Conservation (phyloP, 768 basidiomycete species). For the Crepidotus variabilis region DNA sequence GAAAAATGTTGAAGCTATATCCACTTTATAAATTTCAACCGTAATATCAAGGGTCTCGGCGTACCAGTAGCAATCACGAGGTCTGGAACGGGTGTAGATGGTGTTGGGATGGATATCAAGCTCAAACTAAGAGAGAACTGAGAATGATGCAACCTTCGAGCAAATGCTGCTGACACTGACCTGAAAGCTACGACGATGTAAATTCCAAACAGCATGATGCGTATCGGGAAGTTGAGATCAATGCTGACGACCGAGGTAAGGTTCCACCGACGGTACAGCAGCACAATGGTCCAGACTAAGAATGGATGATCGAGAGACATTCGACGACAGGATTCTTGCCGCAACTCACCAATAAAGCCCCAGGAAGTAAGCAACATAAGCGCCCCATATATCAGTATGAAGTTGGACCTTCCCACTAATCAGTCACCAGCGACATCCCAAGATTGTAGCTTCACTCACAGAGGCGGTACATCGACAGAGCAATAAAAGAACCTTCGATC, state of each 20-base stretch:
- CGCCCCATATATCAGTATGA: slow-evolving; percentile 36
- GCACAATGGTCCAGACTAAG: slow-evolving; percentile 36
- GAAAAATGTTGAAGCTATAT: slow-evolving; percentile 36
- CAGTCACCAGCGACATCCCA: slow-evolving; percentile 4
- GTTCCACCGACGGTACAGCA: slow-evolving; percentile 33
- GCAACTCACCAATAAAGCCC: slow-evolving; percentile 32
- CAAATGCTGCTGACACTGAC: slow-evolving; percentile 19
- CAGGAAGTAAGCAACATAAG: slow-evolving; percentile 34
- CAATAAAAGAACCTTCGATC: slow-evolving; percentile 50
- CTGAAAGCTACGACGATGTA: slow-evolving; percentile 40
- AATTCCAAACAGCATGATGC: slow-evolving; percentile 41
- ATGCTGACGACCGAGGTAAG: slow-evolving; percentile 18
- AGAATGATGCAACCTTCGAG: not conserved
- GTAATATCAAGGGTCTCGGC: slow-evolving; percentile 3
- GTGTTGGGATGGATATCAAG: slow-evolving; percentile 39
- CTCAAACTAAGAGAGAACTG: slow-evolving; percentile 31
- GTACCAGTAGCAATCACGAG: slow-evolving; percentile 42
- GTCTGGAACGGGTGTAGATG: slow-evolving; percentile 43
- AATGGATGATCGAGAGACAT: not conserved
- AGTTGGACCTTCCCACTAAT: slow-evolving; percentile 30
- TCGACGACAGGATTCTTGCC: not conserved
- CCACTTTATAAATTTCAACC: not conserved
- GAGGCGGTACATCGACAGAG: slow-evolving; percentile 31
- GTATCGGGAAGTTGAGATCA: slow-evolving; percentile 42
- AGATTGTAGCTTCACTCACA: slow-evolving; percentile 26